Conservation (phyloP, 2,329 filamentous ascomycete species). For the Colletotrichum acutatum region DNA sequence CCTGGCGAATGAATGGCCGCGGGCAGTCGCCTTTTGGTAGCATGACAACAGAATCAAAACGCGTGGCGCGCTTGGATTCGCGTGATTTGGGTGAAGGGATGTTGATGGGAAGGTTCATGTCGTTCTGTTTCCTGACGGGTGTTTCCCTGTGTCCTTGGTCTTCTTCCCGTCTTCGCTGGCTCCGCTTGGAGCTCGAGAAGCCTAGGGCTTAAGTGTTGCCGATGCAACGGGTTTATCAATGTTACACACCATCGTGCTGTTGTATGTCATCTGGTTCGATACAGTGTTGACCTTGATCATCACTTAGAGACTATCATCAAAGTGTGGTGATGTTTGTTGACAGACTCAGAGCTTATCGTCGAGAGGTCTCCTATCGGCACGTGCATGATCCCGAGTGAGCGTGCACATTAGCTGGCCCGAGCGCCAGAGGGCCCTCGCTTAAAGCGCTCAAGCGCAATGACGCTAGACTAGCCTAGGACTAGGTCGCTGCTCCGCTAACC, state of each 20-base stretch:
- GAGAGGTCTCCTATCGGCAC: neutral
- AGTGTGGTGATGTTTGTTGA: neutral
- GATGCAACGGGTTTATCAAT: slow-evolving; percentile 6
- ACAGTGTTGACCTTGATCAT: neutral
- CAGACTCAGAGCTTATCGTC: neutral
- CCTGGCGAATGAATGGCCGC: neutral
- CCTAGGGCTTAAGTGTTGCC: neutral
- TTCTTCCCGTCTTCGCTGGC: neutral
- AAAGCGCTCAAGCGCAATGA: neutral
- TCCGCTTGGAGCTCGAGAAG: slow-evolving; percentile 12
- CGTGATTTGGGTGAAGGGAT: slow-evolving; percentile 24
- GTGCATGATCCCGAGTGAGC: neutral
- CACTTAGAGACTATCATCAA: neutral
- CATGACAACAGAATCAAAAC: slow-evolving; percentile 32
- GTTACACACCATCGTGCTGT: neutral
- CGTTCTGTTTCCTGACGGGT: slow-evolving; percentile 7
- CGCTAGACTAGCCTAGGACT: neutral
- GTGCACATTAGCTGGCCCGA: neutral
- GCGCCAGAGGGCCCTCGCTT: neutral
- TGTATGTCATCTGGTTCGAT: neutral
- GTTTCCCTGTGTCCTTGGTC: slow-evolving; percentile 1
- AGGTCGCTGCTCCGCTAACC: neutral
- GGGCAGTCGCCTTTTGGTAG: neutral
- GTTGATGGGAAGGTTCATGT: slow-evolving; percentile 19
- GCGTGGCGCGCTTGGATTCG: slow-evolving; percentile 31